Percentiles rank a stretch among this genome's conserved stretches.
phyloP scores from a whole-genome alignment of 2,329 filamentous ascomycete genomes.

The Fusarium miscanthi region DNA sequence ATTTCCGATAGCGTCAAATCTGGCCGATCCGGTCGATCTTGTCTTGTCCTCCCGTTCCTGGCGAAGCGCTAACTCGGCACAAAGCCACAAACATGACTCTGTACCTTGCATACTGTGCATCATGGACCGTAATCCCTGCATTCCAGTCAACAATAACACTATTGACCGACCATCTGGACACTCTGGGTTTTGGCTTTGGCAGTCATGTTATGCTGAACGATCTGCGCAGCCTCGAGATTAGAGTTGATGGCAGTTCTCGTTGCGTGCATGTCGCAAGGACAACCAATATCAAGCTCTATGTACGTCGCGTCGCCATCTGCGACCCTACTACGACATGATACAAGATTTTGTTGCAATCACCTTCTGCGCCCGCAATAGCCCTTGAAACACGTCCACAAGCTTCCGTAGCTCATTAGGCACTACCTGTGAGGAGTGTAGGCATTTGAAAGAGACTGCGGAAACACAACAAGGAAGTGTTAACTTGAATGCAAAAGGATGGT shows the following conservation, averaged over 20 bases:
- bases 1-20: not conserved
- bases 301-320: not conserved
- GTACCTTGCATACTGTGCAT: constrained; percentile 6
- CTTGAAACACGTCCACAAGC: not conserved
- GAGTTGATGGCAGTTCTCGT: constrained; percentile 1
- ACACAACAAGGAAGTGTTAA: not conserved
- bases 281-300: not conserved
- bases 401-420: not conserved
- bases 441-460: not conserved
- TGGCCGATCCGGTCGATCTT: constrained; percentile 11
- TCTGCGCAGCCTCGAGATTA: not conserved
- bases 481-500: not conserved
- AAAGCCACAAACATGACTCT: not conserved
- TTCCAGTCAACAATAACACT: constrained; percentile 11
- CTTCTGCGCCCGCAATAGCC: not conserved
- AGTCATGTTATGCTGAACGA: not conserved
- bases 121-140: not conserved
- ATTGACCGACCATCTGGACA: not conserved
- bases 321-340: not conserved
- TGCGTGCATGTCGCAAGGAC: not conserved
- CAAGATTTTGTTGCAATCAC: not conserved
- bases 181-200: not conserved
- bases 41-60: constrained; percentile 17
- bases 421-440: not conserved
- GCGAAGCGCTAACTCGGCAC: constrained; percentile 1